Evolutionary conservation across 108 stramenopile species (phyloP), one percentile per base, ranked within the genome.

Genomic region (Stephanodiscus minutulus): DNA sequence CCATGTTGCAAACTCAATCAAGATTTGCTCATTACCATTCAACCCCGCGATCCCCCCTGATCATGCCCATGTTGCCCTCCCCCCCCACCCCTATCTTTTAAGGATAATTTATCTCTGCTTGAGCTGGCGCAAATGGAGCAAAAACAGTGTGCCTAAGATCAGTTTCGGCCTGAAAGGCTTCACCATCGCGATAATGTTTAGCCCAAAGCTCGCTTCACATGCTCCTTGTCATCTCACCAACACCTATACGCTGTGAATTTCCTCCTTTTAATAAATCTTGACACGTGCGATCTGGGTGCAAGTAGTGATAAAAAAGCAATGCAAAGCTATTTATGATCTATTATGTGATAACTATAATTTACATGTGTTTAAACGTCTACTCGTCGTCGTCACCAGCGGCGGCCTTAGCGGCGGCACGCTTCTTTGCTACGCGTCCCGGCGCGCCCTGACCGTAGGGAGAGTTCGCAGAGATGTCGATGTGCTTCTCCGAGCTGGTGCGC

Each of bases 381-480:
- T 97, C 94, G 47, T 97, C 98, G 47, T 94, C 97, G 47, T 79
- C 95, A 15, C 88, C 98, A 25, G 91, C 93, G 47, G 97, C 98
- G 35, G 96, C 96, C 82, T 91, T 87, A 24, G 89, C 79, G 8
- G 96, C 97, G 33, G 96, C 97, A 64, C 96, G 89, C 90, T 97
- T 97, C 73, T 87, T 88, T 44, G 97, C 96, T 47, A 97, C 91
- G 81, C 98, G 96, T 77, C 98, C 98, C n/a, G 97, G 98, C 56
- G 96, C 80, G 39, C 98, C 98, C 81, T 97, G 96, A 53, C 96
- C 97, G 77, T 96, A 98, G 37, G 98, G 98, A 36, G 96, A 96
- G 74, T 93, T 97, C 60, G 92, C 83, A 61, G 98, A 79, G 80
- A 97, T 97, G 83, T 98, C 98, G 87, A 99, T 98, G 93, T 98